Percentiles rank a stretch among this genome's conserved stretches.
Evolutionary conservation across 139 green algal species (phyloP).

Genomic region (Nannochloris sp.): DNA sequence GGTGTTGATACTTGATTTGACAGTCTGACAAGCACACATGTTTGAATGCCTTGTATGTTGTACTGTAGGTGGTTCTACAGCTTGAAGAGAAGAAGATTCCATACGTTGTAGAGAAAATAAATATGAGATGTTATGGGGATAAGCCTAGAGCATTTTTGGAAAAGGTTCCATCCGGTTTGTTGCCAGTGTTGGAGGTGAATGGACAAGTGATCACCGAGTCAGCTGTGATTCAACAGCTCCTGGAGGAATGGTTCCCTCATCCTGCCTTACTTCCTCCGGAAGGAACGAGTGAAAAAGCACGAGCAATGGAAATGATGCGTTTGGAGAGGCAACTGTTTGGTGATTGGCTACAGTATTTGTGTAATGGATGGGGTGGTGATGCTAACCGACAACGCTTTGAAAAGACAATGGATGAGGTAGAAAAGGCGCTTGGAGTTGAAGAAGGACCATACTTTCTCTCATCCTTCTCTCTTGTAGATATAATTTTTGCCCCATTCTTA

Average conservation of each 20-base stretch:
- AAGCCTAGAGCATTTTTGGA: conserved; percentile 69
- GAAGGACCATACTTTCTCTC: conserved; percentile 80
- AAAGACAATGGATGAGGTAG: conserved; percentile 51
- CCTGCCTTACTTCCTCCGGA: conserved; percentile 56
- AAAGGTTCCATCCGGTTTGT: conserved; percentile 68
- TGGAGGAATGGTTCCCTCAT: conserved; percentile 56
- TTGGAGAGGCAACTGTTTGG: conserved; percentile 73
- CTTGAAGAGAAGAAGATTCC: conserved; percentile 95
- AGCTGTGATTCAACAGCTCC: conserved; percentile 50
- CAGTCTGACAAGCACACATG: too few relatives aligned
- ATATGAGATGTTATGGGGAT: conserved; percentile 92
- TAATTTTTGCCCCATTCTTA: conserved; percentile 82
- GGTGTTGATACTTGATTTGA: too few relatives aligned
- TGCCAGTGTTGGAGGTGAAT: conserved; percentile 86
- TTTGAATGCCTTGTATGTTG: too few relatives aligned
- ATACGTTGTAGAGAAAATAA: conserved; percentile 84
- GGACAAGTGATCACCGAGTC: conserved; percentile 66
- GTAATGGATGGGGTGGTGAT: conserved; percentile 35
- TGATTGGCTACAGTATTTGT: conserved; percentile 72
- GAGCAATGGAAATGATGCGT: conserved; percentile 51
- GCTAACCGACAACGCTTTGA: conserved; percentile 38
- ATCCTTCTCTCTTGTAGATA: conserved; percentile 68
- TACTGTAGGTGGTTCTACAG: conserved; percentile 69
- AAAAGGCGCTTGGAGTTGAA: conserved; percentile 29
- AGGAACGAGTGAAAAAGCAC: conserved; percentile 26